Evolutionary conservation across 2,329 filamentous ascomycete species (phyloP), one percentile per base, ranked within the genome.

Genomic region (Fusarium cyanostomum): DNA sequence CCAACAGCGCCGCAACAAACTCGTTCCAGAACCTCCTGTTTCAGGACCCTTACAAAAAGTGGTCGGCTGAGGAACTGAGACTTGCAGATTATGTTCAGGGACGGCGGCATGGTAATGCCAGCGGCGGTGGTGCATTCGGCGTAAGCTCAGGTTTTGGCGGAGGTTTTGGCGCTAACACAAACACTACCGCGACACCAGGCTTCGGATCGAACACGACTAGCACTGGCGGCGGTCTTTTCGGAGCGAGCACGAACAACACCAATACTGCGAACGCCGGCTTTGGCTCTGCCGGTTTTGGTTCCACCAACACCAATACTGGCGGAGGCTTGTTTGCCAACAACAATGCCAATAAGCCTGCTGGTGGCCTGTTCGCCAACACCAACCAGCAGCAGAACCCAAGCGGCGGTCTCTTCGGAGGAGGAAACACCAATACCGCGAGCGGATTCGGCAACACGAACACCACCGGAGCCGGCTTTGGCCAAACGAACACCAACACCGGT

Each of bases 81-180:
- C 78, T 96, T 60, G 92, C 88, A 41, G 95, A 99, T 77, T 99
- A 99, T 75, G 86, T 89, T 57, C 91, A 94, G 76, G 94, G 94
- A 46, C 88, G 94, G 57, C 89, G 90, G 51, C 92, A 86, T 74
- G 95, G 94, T 30, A 96, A 94, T 76, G 84, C 86, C 37, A 92
- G 90, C 61, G 92, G 92, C 27, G 90, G 93, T 66, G 93, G 93
- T 56, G 91, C 90, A 8, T 97, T 97, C 76, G 94, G 93, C 15
- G 83, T 88, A 24, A 75, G 75, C 67, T 82, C 82, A 16, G 76
- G 76, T 43, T 82, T 85, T 67, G 80, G 82, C 8, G 84, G 83
- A 62, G 84, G 83, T 26, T 84, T 84, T 51, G 80, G 81, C 26
- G 62, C 77, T 30, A 79, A 69, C 56, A 68, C 63, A 24, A 64